Evolutionary conservation across 192 early-diverging fungal species (phyloP).

Genomic region (Coemansia sp.): DNA sequence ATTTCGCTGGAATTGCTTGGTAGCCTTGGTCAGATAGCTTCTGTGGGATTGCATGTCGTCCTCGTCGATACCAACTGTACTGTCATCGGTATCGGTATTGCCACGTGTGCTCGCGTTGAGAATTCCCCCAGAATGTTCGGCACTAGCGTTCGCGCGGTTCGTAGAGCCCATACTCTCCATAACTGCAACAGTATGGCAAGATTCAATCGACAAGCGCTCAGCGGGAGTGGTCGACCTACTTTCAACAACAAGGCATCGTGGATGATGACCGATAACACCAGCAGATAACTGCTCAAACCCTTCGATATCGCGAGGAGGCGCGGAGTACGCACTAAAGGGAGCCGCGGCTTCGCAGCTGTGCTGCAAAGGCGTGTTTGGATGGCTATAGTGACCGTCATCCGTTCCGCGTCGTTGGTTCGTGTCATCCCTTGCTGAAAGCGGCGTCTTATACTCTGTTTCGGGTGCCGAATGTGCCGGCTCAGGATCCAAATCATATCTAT

Average conservation of each 20-base stretch:
- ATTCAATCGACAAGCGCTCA: slow-evolving; percentile 40
- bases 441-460: not conserved
- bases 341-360: not conserved
- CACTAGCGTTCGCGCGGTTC: not conserved
- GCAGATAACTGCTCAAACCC: not conserved
- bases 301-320: not conserved
- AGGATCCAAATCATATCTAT: not conserved
- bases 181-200: slow-evolving; percentile 45
- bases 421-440: not conserved
- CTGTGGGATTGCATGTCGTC: slow-evolving; percentile 19
- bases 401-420: not conserved
- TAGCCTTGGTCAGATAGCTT: slow-evolving; percentile 39
- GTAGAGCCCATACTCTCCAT: slow-evolving; percentile 30
- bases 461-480: slow-evolving; percentile 5
- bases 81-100: not conserved
- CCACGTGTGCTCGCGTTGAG: not conserved
- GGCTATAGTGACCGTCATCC: not conserved
- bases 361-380: not conserved
- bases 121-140: not conserved
- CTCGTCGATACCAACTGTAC: not conserved
- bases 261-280: not conserved
- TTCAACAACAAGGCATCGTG: slow-evolving; percentile 19
- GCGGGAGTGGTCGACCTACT: slow-evolving; percentile 36
- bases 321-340: slow-evolving; percentile 4
- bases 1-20: slow-evolving; percentile 48